A percentile compares a stretch with the other conserved stretches of the same genome.
These are phyloP conservation scores for Ceratobasidium sp. DNA, from an alignment of 1,284 basidiomycete genomes.

Conservation along the genomic window DNA sequence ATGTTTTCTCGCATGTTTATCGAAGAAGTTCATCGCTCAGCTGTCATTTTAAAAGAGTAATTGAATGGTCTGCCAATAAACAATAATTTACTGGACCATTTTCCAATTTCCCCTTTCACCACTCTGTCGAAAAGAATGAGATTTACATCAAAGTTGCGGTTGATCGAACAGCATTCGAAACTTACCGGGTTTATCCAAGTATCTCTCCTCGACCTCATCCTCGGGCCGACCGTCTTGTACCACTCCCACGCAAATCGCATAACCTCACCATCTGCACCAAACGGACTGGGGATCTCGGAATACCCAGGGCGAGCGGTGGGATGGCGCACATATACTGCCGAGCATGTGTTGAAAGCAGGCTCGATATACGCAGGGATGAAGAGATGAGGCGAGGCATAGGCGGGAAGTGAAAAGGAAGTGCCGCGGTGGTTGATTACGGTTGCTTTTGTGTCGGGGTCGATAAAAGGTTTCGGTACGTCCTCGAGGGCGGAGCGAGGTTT, in stretches of 20 bases:
- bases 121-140: not conserved
- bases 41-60: not conserved
- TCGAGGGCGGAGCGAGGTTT: constrained; percentile 35
- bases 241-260: constrained; percentile 89
- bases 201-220: constrained; percentile 64
- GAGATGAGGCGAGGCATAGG: constrained; percentile 87
- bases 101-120: constrained; percentile 33
- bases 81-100: constrained; percentile 26
- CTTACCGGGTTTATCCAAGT: constrained; percentile 34
- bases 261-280: constrained; percentile 89
- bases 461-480: constrained; percentile 14
- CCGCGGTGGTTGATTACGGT: constrained; percentile 39
- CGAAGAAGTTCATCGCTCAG: not conserved
- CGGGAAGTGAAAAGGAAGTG: constrained; percentile 77
- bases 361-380: constrained; percentile 97
- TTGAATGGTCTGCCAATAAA: not conserved
- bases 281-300: constrained; percentile 92
- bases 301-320: constrained; percentile 92
- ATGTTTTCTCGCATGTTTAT: not conserved
- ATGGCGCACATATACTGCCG: constrained; percentile 92
- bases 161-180: not conserved
- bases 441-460: constrained; percentile 18
- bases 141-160: not conserved
- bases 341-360: constrained; percentile 89
- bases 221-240: too few relatives aligned